Base-by-base conservation (phyloP, 192 early-diverging fungal genomes). In the Rhizophagus clarus region DNA sequence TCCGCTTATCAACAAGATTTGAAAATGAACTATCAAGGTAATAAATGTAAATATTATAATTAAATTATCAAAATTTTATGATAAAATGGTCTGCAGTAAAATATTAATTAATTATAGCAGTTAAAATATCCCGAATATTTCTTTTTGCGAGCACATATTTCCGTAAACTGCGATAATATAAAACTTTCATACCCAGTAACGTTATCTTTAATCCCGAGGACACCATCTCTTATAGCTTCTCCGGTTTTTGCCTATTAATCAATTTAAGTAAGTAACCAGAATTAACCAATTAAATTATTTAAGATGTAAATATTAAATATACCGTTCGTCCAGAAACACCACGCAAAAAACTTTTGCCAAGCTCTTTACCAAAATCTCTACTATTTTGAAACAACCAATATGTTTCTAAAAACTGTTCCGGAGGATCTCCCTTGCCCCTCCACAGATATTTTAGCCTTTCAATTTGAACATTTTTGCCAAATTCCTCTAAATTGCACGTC, bases 361-460 rank as follows among this genome's bases (percentile, higher is more conserved):
- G 49, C 42, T 78, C 76, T 68, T 51, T 78, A 31, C 76, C 64
- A 40, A 78, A 69, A 49, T 78, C 76, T 68, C 42, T 78, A 47
- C 76, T 40, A n/a, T 49, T 62, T 32, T 74, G 73, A 69, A 68
- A 68, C 49, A 61, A 60, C 73, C 73, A 75, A 75, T 75, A 12
- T 22, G 34, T 71, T 71, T 71, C 69, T 26, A 26, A 20, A 31
- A 47, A 40, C 14, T 60, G 75, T 66, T 77, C n/a, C n/a, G 75
- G 17, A 1, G n/a, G 37, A 51, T 68, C 61, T 56, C 32, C 66
- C 66, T 49, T 79, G 22, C 77, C 66, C 22, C 81, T 72, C 86
- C 86, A 87, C 15, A 87, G 74, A 15, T 76, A 66, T 34, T 79
- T 66, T 22, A 86, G 67, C 9, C 79, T 66, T 11, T 85, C 86